These are phyloP conservation scores for Suillus alpinus DNA, from an alignment of 768 basidiomycete species.

Conservation along the genomic window DNA sequence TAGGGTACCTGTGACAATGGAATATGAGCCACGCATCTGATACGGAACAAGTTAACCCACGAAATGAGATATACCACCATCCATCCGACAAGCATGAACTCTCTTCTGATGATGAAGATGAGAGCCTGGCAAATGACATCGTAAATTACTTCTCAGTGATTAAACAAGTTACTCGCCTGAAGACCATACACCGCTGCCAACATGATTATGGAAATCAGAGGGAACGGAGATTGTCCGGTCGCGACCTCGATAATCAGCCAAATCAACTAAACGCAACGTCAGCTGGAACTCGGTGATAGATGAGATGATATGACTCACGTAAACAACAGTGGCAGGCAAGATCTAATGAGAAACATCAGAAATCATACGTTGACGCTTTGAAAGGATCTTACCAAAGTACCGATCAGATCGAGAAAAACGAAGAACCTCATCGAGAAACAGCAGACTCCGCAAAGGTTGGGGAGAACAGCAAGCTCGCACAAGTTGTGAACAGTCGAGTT, in stretches of 20 bases:
- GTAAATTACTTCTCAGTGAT: constrained; percentile 2
- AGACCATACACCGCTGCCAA: constrained; percentile 69
- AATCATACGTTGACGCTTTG: neutral
- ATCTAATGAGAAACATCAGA: constrained; percentile 35
- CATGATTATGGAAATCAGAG: constrained; percentile 62
- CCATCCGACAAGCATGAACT: constrained; percentile 76
- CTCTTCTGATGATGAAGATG: constrained; percentile 70
- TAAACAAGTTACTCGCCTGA: constrained; percentile 38
- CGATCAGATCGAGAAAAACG: constrained; percentile 64
- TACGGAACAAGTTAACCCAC: constrained; percentile 35
- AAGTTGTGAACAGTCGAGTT: constrained; percentile 72
- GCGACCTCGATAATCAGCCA: constrained; percentile 63
- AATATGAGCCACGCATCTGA: constrained; percentile 6
- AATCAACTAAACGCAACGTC: constrained; percentile 37
- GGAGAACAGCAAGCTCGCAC: constrained; percentile 59
- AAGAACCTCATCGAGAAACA: constrained; percentile 76
- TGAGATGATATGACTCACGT: constrained; percentile 37
- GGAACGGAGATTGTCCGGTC: constrained; percentile 49
- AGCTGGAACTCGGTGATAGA: constrained; percentile 12
- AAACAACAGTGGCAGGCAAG: constrained; percentile 58
- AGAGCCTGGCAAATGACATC: constrained; percentile 36
- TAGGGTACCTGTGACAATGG: constrained; percentile 45
- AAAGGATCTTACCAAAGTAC: constrained; percentile 46
- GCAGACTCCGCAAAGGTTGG: constrained; percentile 65
- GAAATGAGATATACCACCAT: constrained; percentile 68